Evolutionary conservation across 768 basidiomycete genomes (phyloP).

Genomic region (Fomitopsis pulvina): DNA sequence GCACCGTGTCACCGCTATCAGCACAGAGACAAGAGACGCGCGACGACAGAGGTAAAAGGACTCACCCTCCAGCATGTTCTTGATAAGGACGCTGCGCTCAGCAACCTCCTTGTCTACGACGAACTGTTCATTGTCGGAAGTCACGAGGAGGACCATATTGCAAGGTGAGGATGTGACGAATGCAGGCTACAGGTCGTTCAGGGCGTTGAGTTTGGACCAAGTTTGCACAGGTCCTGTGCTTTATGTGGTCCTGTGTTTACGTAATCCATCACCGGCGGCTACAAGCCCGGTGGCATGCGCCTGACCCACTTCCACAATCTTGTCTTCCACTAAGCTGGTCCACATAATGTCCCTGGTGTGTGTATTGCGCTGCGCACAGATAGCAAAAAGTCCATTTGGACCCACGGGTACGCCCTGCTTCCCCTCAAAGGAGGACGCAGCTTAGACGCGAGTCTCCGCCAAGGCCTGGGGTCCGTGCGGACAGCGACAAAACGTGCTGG

Average conservation of each 20-base stretch:
- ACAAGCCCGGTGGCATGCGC: too few species aligned
- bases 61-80: constrained; percentile 98
- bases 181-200: too few species aligned
- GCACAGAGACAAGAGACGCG: constrained; percentile 6
- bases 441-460: neutral
- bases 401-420: constrained; percentile 5
- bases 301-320: too few species aligned
- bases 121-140: constrained; percentile 95
- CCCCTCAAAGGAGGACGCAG: too few species aligned
- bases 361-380: constrained; percentile 4
- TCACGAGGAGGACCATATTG: constrained; percentile 80
- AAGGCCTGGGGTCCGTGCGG: constrained; percentile 62
- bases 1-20: constrained; percentile 3
- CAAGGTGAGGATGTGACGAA: neutral
- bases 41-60: neutral
- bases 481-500: constrained; percentile 97
- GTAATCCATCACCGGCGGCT: too few species aligned
- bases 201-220: too few species aligned
- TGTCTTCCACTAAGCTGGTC: neutral
- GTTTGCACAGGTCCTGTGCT: neutral
- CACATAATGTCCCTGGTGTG: constrained; percentile 13
- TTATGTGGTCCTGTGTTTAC: neutral
- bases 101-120: constrained; percentile 90
- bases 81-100: constrained; percentile 93
- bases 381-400: constrained; percentile 8